Conservation (phyloP, 2,329 filamentous ascomycete species). For the Aspergillus sp. region DNA sequence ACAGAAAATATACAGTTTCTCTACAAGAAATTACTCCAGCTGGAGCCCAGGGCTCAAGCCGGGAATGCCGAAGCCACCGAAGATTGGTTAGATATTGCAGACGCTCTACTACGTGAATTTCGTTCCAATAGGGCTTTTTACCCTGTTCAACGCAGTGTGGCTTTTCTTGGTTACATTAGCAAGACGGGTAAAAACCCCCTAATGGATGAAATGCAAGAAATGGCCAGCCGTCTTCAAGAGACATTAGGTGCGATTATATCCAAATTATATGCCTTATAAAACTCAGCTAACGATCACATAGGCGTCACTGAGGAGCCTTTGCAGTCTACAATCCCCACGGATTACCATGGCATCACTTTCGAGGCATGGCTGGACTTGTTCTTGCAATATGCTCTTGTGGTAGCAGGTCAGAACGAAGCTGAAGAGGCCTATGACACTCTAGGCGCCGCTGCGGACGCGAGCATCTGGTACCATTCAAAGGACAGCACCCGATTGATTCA, state of each 20-base stretch:
- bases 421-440: constrained; percentile 78
- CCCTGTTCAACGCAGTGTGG: constrained; percentile 52
- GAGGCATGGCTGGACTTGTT: constrained; percentile 87
- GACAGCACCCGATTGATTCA: constrained; percentile 71
- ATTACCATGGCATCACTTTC: constrained; percentile 78
- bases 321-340: constrained; percentile 44
- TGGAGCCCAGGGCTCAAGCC: constrained; percentile 49
- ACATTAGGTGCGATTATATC: constrained; percentile 34
- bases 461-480: constrained; percentile 73
- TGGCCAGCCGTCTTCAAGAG: constrained; percentile 46
- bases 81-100: constrained; percentile 60
- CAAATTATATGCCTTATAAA: neutral
- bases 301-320: constrained; percentile 27
- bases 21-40: constrained; percentile 47
- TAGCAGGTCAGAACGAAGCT: constrained; percentile 66
- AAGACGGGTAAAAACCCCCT: constrained; percentile 37
- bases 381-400: constrained; percentile 76
- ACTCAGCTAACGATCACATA: constrained; percentile 18
- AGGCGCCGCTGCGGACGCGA: constrained; percentile 74
- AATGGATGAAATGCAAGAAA: constrained; percentile 45
- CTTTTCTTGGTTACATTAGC: constrained; percentile 49
- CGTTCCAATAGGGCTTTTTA: constrained; percentile 61
- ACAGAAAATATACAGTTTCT: constrained; percentile 47
- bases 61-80: constrained; percentile 52
- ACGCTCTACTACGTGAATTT: constrained; percentile 61